Base-by-base conservation (phyloP, 2,329 filamentous ascomycete genomes). In the Plenodomus lindquistii region DNA sequence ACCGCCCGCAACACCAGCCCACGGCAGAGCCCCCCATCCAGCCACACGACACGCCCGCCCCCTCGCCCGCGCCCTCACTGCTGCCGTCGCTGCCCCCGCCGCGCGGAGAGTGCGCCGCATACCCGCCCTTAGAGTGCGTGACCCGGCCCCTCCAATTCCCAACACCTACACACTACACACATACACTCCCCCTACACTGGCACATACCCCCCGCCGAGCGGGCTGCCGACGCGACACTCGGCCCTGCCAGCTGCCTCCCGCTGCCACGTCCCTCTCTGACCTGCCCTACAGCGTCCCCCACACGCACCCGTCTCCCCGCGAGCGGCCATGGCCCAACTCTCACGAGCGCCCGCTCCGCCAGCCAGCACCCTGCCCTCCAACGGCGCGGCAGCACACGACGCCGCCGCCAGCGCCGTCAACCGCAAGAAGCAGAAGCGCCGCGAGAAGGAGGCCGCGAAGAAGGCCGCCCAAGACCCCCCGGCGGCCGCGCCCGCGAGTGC, bases 341-440 rank as follows among this genome's bases (percentile, higher is more conserved):
- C 63, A 20, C 65, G 60, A 59, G 59, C 51, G 44, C 27, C 27
- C 27, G 27, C 27, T 15, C 59, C 66, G 35, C 47, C 60, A 46
- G 52, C 59, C 50, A 65, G 60, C 27, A 65, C 73, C 35, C 59
- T 62, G 53, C 49, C 70, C 24, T 52, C 62, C 60, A 77, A 76
- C 67, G 74, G 73, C 61, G 63, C 74, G 57, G 67, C 69, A 42
- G 59, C 69, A 37, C 60, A 65, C 37, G 51, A 72, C 16, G 61
- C 57, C 48, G 63, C 55, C 49, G 63, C 78, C 37, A 78, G 77
- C 37, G 67, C 79, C 8, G 87, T 92, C 42, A 97, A 96, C 75
- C 85, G 89, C 69, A 97, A 97, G 80, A 97, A 97, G 79, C 89
- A 94, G 73, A 97, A 96, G 80, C 85, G 92, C 60, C 84, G 92